Evolutionary conservation across 2,329 filamentous ascomycete species (phyloP).

Genomic region (Keithomyces neogunnii): DNA sequence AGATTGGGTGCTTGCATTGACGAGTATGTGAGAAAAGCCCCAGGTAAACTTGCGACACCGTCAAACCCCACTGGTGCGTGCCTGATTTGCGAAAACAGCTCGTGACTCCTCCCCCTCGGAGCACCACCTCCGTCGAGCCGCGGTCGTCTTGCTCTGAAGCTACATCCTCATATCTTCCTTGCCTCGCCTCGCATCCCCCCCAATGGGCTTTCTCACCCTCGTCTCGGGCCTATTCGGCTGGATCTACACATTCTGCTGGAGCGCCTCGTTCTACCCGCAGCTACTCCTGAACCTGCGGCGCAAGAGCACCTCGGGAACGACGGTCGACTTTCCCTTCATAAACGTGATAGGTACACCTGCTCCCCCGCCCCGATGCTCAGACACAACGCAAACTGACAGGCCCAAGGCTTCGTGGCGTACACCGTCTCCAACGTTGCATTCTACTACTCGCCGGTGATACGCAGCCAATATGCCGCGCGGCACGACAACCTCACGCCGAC

Average conservation of each 20-base stretch:
- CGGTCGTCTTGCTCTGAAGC: background rate
- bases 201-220: conserved; percentile 32
- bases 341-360: conserved; percentile 48
- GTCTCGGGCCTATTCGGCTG: conserved; percentile 59
- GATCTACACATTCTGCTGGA: conserved; percentile 73
- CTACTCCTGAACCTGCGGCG: conserved; percentile 70
- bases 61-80: too few species aligned
- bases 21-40: too few species aligned
- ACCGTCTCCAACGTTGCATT: conserved; percentile 66
- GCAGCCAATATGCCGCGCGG: conserved; percentile 73
- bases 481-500: conserved; percentile 71
- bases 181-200: background rate
- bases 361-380: conserved; percentile 6
- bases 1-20: too few species aligned
- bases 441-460: conserved; percentile 70
- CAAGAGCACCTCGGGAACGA: conserved; percentile 71
- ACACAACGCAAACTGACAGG: background rate
- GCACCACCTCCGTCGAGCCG: background rate
- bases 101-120: too few species aligned
- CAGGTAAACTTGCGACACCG: too few species aligned
- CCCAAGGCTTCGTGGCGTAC: conserved; percentile 65
- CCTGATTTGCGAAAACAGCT: too few species aligned
- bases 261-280: conserved; percentile 87
- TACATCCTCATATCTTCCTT: background rate
- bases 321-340: conserved; percentile 77